phyloP scores from a whole-genome alignment of 345 rosid species.

The Barbarea vulgaris region DNA sequence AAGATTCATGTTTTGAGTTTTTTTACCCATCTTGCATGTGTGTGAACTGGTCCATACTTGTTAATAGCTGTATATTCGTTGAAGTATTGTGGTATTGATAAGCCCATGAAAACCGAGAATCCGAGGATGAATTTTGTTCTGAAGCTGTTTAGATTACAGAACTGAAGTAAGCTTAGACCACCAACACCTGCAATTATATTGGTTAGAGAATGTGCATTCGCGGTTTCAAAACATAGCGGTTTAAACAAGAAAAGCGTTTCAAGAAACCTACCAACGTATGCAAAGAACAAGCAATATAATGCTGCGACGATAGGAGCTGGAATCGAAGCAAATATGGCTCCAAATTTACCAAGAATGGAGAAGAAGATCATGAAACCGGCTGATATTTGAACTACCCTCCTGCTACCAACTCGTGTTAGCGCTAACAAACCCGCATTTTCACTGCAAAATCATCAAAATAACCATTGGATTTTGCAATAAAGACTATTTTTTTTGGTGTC shows the following conservation, averaged over 20 bases:
- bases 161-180: conserved; percentile 80
- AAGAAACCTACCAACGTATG: conserved; percentile 71
- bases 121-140: conserved; percentile 75
- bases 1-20: not conserved
- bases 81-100: conserved; percentile 87
- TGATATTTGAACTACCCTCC: conserved; percentile 94
- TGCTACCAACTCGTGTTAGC: conserved; percentile 80
- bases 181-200: conserved; percentile 55
- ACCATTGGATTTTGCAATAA: not conserved
- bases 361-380: conserved; percentile 96
- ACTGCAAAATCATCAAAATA: conserved; percentile 43
- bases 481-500: not conserved
- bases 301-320: conserved; percentile 82
- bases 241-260: not conserved
- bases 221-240: not conserved
- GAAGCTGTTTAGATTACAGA: conserved; percentile 90
- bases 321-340: conserved; percentile 87
- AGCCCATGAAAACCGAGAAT: conserved; percentile 83
- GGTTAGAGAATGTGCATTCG: not conserved
- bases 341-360: conserved; percentile 90
- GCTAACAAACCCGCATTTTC: conserved; percentile 95
- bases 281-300: conserved; percentile 72
- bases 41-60: conserved; percentile 59
- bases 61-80: conserved; percentile 63
- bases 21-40: conserved; percentile 76